Conservation (phyloP, 2,329 filamentous ascomycete species). For the Drechslera avenae region DNA sequence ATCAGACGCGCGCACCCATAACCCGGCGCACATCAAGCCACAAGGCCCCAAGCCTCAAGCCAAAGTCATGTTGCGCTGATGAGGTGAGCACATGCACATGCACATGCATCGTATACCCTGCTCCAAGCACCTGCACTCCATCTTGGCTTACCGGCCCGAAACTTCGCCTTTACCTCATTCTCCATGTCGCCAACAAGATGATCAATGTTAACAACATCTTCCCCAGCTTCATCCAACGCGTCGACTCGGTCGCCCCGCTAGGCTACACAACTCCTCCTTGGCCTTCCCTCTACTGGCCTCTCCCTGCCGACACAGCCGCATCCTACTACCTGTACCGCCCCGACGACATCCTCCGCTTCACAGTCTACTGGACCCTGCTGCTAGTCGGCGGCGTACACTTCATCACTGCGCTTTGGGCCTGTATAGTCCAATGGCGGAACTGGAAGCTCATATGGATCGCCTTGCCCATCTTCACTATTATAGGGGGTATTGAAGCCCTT, state of each 20-base stretch:
- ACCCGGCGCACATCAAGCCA: constrained; percentile 3
- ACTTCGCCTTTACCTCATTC: background rate
- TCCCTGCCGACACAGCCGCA: constrained; percentile 62
- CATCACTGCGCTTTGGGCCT: constrained; percentile 71
- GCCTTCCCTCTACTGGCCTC: constrained; percentile 80
- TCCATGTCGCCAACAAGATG: background rate
- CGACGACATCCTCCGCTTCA: constrained; percentile 84
- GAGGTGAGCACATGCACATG: constrained; percentile 42
- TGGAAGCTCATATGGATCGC: constrained; percentile 70
- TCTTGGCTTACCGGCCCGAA: background rate
- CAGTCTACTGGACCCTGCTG: constrained; percentile 82
- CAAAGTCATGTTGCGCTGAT: constrained; percentile 42
- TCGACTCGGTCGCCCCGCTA: constrained; percentile 55
- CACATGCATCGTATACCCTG: background rate
- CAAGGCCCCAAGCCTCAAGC: no score
- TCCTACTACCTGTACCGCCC: constrained; percentile 73
- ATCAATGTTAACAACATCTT: constrained; percentile 8
- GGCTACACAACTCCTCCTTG: constrained; percentile 74
- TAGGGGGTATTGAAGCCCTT: constrained; percentile 77
- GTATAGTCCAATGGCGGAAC: constrained; percentile 68
- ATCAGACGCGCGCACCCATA: background rate
- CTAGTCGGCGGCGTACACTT: constrained; percentile 78
- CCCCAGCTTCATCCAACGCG: constrained; percentile 52
- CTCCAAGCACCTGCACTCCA: background rate
- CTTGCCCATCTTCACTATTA: constrained; percentile 70